Base-by-base conservation (phyloP, 2,329 filamentous ascomycete species). In the Fusarium anthophilum region DNA sequence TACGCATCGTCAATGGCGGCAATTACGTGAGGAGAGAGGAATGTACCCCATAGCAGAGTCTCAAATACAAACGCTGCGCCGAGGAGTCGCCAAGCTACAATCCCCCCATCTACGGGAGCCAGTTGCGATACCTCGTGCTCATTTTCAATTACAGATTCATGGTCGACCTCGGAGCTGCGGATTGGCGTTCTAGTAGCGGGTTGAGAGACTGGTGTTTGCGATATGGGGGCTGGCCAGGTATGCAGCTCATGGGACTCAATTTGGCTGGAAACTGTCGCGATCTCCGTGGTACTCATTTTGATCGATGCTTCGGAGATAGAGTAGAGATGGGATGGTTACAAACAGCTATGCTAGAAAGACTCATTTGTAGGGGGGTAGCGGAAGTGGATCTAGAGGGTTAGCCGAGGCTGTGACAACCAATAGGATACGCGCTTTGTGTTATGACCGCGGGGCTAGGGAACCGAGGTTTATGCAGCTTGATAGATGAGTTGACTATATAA, bases 141-240 rank as follows among this genome's bases (percentile, higher is more conserved):
- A 22, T 10, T 10, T 5, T 20, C 18, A 20, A 0, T 5, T 0
- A 0, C 5, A 7, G 20, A 3, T 4, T 20, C 43, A 1, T 7
- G 2, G 41, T 24, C 8, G n/a, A 18, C 11, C 17, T 9, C 43
- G 6, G 3, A 9, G 22, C 14, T 15, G 22, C 1, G 39, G 22
- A 14, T 8, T 12, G 17, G 6, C 11, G 11, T 45, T 17, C n/a
- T 3, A 0, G 4, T 22, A 18, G 6, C 5, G 4, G 13, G 1
- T 11, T 28, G 8, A 47, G 9, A 28, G 26, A 14, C 13, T 7
- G 18, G 5, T 22, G 26, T 6, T 22, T 10, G 26, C 18, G 13
- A 8, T 8, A 22, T 9, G 3, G 18, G 1, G 6, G 18, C 13
- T 22, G 44, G 3, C 44, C 24, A 28, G 5, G 44, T 4, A 22